Evolutionary conservation across 768 basidiomycete genomes (phyloP), one percentile per base, ranked within the genome.

Genomic region (Agaricus subrufescens): DNA sequence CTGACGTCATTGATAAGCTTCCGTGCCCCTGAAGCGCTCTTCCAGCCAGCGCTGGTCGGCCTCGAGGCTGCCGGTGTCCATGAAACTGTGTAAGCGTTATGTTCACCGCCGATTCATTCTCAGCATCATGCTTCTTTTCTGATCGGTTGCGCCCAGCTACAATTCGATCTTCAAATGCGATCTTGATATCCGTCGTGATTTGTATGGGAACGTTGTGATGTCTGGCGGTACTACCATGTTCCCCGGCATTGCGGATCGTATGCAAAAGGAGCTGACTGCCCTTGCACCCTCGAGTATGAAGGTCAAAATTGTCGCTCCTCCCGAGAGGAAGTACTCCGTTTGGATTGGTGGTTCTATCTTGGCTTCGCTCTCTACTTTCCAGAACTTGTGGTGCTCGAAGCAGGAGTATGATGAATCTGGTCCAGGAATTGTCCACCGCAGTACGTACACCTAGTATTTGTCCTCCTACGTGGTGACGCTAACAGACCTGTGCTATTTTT

Each of bases 201-300:
- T 85, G 49, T 86, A 84, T 72, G 88, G 88, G 60, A 92, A 92
- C 74, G 84, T 93, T 60, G 90, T 92, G 54, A 81, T 93, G 58
- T 90, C 89, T 53, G 92, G 92, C 67, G 92, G 92, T 68, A 91
- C 90, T 59, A 94, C 91, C 67, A 94, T 95, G 92, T 94, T 94
- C 89, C 86, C 90, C 63, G 94, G 93, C 78, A 94, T 96, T 65
- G 84, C 92, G 63, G 94, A 96, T 73, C 89, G 94, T 66, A 91
- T 96, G 91, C 89, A 92, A 72, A 94, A 93, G 80, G 93, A 96
- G 75, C 78, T 96, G 68, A 88, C 88, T 19, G 76, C 86, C 23
- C 79, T 94, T 61, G 82, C 89, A 54, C 93, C 94, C 26, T 81
- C 89, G 56, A 91, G 87, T 75, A 89, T 95, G 89, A 95, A 94